A percentile compares a stretch with the other conserved stretches of the same genome.
Evolutionary conservation across 768 basidiomycete genomes (phyloP).

Genomic region (Lentinula boryana): DNA sequence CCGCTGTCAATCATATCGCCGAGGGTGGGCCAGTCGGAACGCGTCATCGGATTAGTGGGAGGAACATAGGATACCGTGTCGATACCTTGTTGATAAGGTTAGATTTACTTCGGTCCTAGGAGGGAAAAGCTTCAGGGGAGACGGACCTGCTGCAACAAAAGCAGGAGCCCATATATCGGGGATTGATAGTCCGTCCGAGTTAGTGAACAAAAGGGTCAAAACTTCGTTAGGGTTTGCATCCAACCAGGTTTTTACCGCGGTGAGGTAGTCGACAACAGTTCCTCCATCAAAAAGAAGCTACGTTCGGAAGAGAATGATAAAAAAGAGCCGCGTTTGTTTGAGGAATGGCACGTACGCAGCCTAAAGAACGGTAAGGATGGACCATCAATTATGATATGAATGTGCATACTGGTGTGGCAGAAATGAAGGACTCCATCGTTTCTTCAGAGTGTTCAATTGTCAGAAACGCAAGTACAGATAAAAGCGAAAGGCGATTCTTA

Average conservation of each 20-base stretch:
- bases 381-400: neutral
- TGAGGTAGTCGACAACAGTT: slow-evolving; percentile 23
- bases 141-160: slow-evolving; percentile 27
- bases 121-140: neutral
- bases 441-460: slow-evolving; percentile 10
- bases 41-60: slow-evolving; percentile 18
- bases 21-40: slow-evolving; percentile 40
- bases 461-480: neutral
- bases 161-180: slow-evolving; percentile 25
- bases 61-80: slow-evolving; percentile 29
- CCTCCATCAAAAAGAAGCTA: slow-evolving; percentile 48
- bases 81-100: slow-evolving; percentile 13
- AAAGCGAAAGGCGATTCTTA: slow-evolving; percentile 13
- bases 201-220: slow-evolving; percentile 41
- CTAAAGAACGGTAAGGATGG: slow-evolving; percentile 13
- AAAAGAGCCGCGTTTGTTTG: neutral
- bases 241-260: slow-evolving; percentile 30
- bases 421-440: slow-evolving; percentile 48
- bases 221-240: slow-evolving; percentile 41
- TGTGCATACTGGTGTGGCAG: slow-evolving; percentile 56
- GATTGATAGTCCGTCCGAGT: slow-evolving; percentile 32
- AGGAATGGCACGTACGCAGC: slow-evolving; percentile 24
- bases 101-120: neutral
- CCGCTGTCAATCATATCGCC: slow-evolving; percentile 39
- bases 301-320: slow-evolving; percentile 5